Base-by-base conservation (phyloP, 1,284 basidiomycete genomes). In the Pseudozyma thailandica region DNA sequence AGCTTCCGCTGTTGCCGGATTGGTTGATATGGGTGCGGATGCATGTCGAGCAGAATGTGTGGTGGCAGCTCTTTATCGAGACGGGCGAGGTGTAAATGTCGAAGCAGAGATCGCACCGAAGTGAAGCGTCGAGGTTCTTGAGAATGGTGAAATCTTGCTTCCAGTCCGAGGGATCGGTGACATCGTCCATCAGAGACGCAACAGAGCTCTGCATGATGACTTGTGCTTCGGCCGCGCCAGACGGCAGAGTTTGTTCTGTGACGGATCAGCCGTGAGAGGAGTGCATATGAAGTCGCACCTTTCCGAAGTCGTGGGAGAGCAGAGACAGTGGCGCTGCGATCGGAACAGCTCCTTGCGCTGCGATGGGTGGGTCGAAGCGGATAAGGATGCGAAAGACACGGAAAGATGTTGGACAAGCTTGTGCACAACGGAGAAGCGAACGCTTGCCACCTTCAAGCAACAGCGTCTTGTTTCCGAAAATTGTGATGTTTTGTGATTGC, bases 11-110 rank as follows among this genome's bases (percentile, higher is more conserved):
- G 27, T 64, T 74, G 23, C 76, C 73, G 3, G 77, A 62, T 51
- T 82, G 78, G 41, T 82, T 82, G 65, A 82, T 80, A 44, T 78
- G 75, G 13, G 65, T 78, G 18, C 80, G 78, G 13, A 82, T 78
- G 54, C 80, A 82, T 12, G 58, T 53, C 13, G 78, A 80, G 73
- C 80, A 82, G 42, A 79, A 82, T 13, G 74, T 56, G 45, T 82
- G 80, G 20, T 60, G 38, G 46, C 80, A 82, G 50, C 72, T 76
- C 43, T 71, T 72, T 39, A 82, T 48, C 12, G 75, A 72, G 25
- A 82, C 80, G 10, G 80, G 80, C 2, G 78, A 78, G 0, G 68
- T 71, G 50, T 73, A 77, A 28, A 82, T 76, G 50, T 78, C 76
- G 46, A 72, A 79, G 71, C 80, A 82, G 4, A 82, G 61, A 27